phyloP scores from a whole-genome alignment of 2,329 filamentous ascomycete genomes.

The Setomelanomma holmii region DNA sequence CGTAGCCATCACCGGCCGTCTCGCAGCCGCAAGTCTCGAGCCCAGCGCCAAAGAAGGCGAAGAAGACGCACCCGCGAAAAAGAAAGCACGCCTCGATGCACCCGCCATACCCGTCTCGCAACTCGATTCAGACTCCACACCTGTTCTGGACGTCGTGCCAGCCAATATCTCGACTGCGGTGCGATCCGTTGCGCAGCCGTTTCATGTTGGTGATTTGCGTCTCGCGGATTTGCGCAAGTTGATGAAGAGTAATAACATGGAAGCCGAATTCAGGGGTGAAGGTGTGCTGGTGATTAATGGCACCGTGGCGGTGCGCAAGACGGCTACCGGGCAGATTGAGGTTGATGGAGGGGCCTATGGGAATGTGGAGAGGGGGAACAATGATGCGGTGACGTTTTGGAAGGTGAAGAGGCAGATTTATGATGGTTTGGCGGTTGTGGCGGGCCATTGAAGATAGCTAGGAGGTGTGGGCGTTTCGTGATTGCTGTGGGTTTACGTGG shows the following conservation, averaged over 20 bases:
- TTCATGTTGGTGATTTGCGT: conserved; percentile 92
- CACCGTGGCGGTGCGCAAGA: conserved; percentile 86
- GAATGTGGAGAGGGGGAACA: conserved; percentile 51
- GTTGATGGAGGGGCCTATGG: conserved; percentile 67
- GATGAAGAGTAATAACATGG: conserved; percentile 80
- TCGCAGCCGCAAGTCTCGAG: conserved; percentile 59
- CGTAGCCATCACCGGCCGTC: conserved; percentile 84
- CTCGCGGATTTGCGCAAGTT: conserved; percentile 86
- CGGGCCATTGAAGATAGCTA: conserved; percentile 63
- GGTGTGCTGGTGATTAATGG: conserved; percentile 90
- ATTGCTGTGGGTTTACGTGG: neutral
- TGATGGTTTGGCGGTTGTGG: conserved; percentile 89
- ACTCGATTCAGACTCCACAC: conserved; percentile 56
- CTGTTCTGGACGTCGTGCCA: conserved; percentile 67
- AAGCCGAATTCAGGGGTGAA: conserved; percentile 91
- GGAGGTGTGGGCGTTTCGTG: neutral
- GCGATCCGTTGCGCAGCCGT: conserved; percentile 79
- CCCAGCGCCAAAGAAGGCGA: conserved; percentile 48
- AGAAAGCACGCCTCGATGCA: conserved; percentile 56
- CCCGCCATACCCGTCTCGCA: conserved; percentile 54
- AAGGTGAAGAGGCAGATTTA: conserved; percentile 92
- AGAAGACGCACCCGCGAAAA: conserved; percentile 56
- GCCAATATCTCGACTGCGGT: conserved; percentile 72
- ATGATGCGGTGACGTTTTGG: conserved; percentile 73
- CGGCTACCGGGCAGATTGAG: conserved; percentile 83